Evolutionary conservation across 345 rosid genomes (phyloP).

Genomic region (Iberis pinnata): DNA sequence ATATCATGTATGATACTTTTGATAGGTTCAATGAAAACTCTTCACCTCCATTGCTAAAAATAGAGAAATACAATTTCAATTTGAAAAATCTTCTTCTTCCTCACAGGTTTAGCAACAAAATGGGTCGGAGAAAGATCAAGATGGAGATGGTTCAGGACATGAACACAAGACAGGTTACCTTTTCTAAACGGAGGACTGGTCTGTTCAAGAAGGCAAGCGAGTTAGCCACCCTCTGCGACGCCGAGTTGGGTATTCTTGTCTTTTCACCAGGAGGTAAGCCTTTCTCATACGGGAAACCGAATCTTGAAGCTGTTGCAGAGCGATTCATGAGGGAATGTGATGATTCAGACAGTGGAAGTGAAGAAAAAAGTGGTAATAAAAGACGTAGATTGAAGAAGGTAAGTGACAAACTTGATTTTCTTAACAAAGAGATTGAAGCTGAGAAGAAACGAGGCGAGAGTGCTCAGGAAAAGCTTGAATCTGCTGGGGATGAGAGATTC

Average conservation of each 20-base stretch:
- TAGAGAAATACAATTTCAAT: slow-evolving; percentile 5
- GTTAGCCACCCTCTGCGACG: slow-evolving; percentile 49
- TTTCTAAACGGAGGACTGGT: slow-evolving; percentile 57
- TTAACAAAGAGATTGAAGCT: slow-evolving; percentile 25
- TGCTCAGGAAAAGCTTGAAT: slow-evolving; percentile 26
- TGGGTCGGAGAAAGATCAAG: slow-evolving; percentile 64
- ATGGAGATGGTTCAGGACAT: slow-evolving; percentile 52
- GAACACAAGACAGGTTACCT: slow-evolving; percentile 58
- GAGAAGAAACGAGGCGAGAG: slow-evolving; percentile 36
- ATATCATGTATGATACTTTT: slow-evolving; percentile 14
- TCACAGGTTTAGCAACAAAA: slow-evolving; percentile 15
- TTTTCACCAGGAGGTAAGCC: slow-evolving; percentile 75
- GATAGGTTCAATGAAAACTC: slow-evolving; percentile 21
- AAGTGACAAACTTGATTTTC: slow-evolving; percentile 13
- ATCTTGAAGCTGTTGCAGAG: slow-evolving; percentile 37
- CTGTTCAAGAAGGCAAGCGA: slow-evolving; percentile 66
- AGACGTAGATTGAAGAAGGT: slow-evolving; percentile 18
- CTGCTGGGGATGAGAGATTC: slow-evolving; percentile 17
- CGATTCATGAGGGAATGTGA: slow-evolving; percentile 31
- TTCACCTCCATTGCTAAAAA: slow-evolving; percentile 9
- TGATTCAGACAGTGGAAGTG: slow-evolving; percentile 13
- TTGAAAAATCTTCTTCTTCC: background rate
- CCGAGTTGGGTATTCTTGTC: slow-evolving; percentile 48
- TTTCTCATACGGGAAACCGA: slow-evolving; percentile 57
- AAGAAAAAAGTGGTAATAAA: background rate